Base-by-base conservation (phyloP, 176 grass and related monocot species). In the Phoenix dactylifera region DNA sequence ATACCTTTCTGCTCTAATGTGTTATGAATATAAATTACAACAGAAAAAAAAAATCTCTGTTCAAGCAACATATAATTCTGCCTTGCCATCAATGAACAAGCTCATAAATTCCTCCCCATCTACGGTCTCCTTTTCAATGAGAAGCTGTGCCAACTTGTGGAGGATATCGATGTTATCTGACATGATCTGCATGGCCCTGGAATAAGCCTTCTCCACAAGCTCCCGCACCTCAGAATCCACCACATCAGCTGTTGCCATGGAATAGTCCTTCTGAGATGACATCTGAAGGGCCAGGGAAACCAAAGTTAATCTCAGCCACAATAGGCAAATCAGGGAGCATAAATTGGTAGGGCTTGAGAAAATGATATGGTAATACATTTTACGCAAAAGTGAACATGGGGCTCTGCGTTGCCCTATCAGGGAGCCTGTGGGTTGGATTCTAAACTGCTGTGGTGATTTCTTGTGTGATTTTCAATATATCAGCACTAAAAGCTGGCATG, bases 51-150 rank as follows among this genome's bases (percentile, higher is more conserved):
- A n/a, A 16, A 35, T 20, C 7, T 25, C 30, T 24, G 16, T 25
- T 24, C 58, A 98, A 66, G 84, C 81, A 17, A 98, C 84, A 58
- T 82, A 98, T 53, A 98, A 54, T 79, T 92, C 87, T 1, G 93
- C 87, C 26, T 98, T 76, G 32, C 93, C 87, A 3, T 98, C 93
- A 15, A 98, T 98, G 70, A 98, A 98, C 23, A 98, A 66, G 76
- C 87, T 98, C 87, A 92, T 86, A 81, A 98, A 98, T 76, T 98
- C 87, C 73, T 98, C 93, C 0, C 93, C 93, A 9, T 98, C 93
- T 24, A 98, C 93, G 0, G 84, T 83, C 76, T 98, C 93, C 78
- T 98, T 92, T 79, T 98, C 93, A 2, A 98, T 92, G 24, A 98
- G 81, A 72, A 98, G 87, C 24, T 92, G 82, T 1, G 93, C 81